Percentiles rank a stretch among this genome's conserved stretches.
Evolutionary conservation across 352 stramenopile species (phyloP).

Genomic region (Phytophthora crassamura): DNA sequence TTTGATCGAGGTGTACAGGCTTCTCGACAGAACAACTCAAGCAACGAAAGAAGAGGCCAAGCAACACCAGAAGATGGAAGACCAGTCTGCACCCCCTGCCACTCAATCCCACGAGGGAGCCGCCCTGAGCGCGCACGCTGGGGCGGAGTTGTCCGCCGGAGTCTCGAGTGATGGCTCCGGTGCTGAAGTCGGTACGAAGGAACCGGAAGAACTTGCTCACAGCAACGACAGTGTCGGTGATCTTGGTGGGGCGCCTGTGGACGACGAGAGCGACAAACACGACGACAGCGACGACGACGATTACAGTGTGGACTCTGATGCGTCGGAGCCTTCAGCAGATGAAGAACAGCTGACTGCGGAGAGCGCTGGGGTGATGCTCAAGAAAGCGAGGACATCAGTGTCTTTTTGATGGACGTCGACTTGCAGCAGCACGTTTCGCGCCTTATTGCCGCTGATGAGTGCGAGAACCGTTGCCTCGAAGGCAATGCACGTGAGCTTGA

Average conservation of each 20-base stretch:
- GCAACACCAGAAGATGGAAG: no score
- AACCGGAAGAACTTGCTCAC: slow-evolving; percentile 14
- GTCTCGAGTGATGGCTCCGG: no score
- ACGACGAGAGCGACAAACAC: background rate
- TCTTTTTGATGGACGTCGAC: slow-evolving; percentile 5
- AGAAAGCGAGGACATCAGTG: slow-evolving; percentile 3
- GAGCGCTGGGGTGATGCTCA: background rate
- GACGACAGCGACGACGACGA: slow-evolving; percentile 13
- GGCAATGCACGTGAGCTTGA: slow-evolving; percentile 6
- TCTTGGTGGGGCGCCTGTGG: background rate
- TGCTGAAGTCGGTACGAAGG: no score
- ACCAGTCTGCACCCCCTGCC: no score
- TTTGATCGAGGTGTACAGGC: no score
- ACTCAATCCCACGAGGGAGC: no score
- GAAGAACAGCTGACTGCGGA: slow-evolving; percentile 1
- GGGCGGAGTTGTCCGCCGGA: no score
- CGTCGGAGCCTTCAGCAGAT: no score
- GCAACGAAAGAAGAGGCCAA: no score
- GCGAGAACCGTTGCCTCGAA: background rate
- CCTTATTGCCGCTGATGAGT: slow-evolving; percentile 7
- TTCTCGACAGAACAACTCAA: no score
- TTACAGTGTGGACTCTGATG: background rate
- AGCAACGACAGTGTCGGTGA: background rate
- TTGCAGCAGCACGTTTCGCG: no score
- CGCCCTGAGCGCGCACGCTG: no score